These are phyloP conservation scores for Chaetomiaceae sp. DNA, from an alignment of 2,329 filamentous ascomycete genomes.

Conservation along the genomic window DNA sequence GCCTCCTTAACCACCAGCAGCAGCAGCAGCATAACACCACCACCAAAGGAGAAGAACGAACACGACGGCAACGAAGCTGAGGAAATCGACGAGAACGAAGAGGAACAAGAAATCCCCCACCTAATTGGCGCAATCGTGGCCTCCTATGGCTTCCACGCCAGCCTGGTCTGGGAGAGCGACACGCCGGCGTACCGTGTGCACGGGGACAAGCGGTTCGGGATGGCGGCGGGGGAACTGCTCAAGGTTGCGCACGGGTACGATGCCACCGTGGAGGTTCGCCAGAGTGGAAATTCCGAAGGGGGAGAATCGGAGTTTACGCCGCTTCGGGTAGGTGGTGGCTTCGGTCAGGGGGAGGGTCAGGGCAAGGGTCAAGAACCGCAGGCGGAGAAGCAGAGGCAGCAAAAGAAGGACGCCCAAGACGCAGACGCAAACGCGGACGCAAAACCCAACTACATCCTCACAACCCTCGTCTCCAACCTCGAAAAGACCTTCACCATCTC, in stretches of 20 bases:
- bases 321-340: no score
- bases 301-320: neutral
- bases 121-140: constrained; percentile 77
- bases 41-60: no score
- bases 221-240: constrained; percentile 77
- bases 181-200: constrained; percentile 73
- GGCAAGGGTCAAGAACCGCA: no score
- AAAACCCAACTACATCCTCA: constrained; percentile 69
- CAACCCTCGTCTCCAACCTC: constrained; percentile 72
- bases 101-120: constrained; percentile 29
- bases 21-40: no score
- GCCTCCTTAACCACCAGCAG: no score
- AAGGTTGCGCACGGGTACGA: constrained; percentile 47
- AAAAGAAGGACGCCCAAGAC: no score
- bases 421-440: neutral
- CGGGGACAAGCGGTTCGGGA: constrained; percentile 73
- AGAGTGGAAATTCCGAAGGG: neutral
- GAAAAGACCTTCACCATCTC: constrained; percentile 81
- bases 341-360: no score
- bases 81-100: constrained; percentile 11
- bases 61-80: no score
- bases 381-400: no score
- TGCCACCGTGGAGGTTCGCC: constrained; percentile 37
- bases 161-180: constrained; percentile 86
- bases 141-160: constrained; percentile 86